Base-by-base conservation (phyloP, 371 early-diverging fungal species). In the Zopfochytrium polystomum region DNA sequence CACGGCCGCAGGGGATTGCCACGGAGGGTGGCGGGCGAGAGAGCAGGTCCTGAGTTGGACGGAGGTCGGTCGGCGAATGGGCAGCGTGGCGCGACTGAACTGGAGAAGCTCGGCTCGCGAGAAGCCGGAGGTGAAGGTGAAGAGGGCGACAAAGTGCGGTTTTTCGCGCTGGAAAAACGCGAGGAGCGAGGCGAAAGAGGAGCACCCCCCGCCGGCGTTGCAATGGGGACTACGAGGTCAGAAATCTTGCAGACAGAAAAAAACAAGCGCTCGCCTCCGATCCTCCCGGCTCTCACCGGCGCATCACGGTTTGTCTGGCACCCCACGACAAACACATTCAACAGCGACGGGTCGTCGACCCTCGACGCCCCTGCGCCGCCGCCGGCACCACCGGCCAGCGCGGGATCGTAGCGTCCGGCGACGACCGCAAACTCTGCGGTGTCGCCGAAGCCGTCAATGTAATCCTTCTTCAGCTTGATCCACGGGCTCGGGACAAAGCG, bases 361-460 rank as follows among this genome's bases (percentile, higher is more conserved):
- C 61, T 29, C 26, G 66, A 46, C 13, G 58, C 26, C 2, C 52
- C 50, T 1, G 61, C 29, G 44, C 49, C 54, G 29, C 55, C 51
- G 30, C 56, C 50, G n/a, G 35, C 46, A 45, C 54, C 50, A 34
- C 55, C 47, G 9, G 49, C 9, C n/a, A n/a, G n/a, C n/a, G n/a
- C n/a, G n/a, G n/a, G n/a, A n/a, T 31, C 22, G 43, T 66, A 66
- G 31, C 62, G 44, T 26, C 61, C 66, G 9, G 55, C 66, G 1
- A 66, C 20, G 3, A 66, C 53, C 5, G 38, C 50, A 54, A 66
- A 60, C 27, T 66, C 66, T 11, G 52, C 61, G 6, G 66, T 66
- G 45, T 66, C 66, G n/a, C 59, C 66, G 51, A 66, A 61, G 11
- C 66, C 66, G 31, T 60, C 66, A 61, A 66, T 66, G 48, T 61